Evolutionary conservation across 495 filamentous ascomycete genomes (phyloP).

Genomic region (Terfezia boudieri): DNA sequence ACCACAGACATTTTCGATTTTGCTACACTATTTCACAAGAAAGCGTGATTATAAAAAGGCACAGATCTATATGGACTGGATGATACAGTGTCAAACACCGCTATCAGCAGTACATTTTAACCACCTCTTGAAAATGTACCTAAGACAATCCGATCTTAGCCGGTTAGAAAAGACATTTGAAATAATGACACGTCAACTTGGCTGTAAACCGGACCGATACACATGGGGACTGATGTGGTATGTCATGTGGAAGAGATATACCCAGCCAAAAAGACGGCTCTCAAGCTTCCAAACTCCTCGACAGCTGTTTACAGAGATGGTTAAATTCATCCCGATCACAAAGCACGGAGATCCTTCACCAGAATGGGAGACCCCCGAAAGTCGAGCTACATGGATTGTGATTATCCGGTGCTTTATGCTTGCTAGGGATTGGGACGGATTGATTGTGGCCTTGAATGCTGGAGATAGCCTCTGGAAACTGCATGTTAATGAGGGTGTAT

Average conservation of each 20-base stretch:
- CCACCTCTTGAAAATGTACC: conserved; percentile 33
- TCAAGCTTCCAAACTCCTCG: conserved; percentile 29
- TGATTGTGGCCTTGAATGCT: conserved; percentile 10
- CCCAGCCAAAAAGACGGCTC: conserved; percentile 23
- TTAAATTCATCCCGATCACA: conserved; percentile 6
- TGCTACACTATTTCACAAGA: conserved; percentile 34
- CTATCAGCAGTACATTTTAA: conserved; percentile 40
- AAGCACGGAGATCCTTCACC: neutral
- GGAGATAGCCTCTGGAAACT: conserved; percentile 8
- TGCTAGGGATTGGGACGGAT: conserved; percentile 6
- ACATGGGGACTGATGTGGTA: conserved; percentile 27
- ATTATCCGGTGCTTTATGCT: conserved; percentile 11
- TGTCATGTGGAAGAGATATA: conserved; percentile 34
- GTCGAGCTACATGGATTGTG: conserved; percentile 5
- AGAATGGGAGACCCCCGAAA: neutral
- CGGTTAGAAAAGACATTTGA: conserved; percentile 28
- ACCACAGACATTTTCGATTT: conserved; percentile 34
- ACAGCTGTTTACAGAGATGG: conserved; percentile 29
- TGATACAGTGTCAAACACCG: conserved; percentile 27
- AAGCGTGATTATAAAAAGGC: conserved; percentile 28
- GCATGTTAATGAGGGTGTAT: conserved; percentile 3
- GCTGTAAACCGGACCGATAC: conserved; percentile 28
- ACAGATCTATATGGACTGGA: conserved; percentile 24
- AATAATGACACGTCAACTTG: conserved; percentile 15
- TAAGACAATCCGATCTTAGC: conserved; percentile 29